Percentiles rank a stretch among this genome's conserved stretches.
These are phyloP conservation scores for Triangularia setosa DNA, from an alignment of 2,329 filamentous ascomycete genomes.

Conservation along the genomic window DNA sequence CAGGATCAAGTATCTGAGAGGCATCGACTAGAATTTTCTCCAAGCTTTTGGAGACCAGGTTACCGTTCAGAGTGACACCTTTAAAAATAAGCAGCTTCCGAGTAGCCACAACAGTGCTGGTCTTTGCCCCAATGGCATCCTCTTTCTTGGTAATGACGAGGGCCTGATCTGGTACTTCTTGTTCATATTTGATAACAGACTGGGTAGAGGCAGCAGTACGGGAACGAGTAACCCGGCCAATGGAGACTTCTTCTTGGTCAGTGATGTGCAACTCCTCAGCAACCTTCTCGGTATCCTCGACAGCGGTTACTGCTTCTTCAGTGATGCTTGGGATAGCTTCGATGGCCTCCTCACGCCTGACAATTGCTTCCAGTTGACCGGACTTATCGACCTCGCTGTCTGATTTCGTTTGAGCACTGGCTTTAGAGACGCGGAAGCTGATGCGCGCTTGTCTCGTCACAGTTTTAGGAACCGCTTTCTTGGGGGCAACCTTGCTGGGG, in stretches of 20 bases:
- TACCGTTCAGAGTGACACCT: constrained; percentile 8
- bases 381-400: neutral
- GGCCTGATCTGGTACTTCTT: neutral
- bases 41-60: neutral
- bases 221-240: neutral
- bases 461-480: neutral
- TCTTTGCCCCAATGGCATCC: neutral
- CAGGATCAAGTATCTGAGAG: constrained; percentile 19
- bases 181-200: neutral
- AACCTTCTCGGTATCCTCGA: neutral
- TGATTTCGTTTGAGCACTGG: neutral
- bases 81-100: constrained; percentile 17
- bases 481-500: neutral
- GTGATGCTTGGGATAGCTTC: neutral
- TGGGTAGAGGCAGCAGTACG: neutral
- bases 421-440: constrained; percentile 6
- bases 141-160: neutral
- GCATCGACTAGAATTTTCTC: constrained; percentile 17
- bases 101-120: neutral
- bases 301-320: neutral
- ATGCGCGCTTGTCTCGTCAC: neutral
- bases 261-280: neutral
- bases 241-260: neutral
- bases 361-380: neutral
- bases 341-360: constrained; percentile 2